A percentile compares a stretch with the other conserved stretches of the same genome.
Conservation (phyloP, 352 stramenopile genomes). For the Aphanomyces invadans region DNA sequence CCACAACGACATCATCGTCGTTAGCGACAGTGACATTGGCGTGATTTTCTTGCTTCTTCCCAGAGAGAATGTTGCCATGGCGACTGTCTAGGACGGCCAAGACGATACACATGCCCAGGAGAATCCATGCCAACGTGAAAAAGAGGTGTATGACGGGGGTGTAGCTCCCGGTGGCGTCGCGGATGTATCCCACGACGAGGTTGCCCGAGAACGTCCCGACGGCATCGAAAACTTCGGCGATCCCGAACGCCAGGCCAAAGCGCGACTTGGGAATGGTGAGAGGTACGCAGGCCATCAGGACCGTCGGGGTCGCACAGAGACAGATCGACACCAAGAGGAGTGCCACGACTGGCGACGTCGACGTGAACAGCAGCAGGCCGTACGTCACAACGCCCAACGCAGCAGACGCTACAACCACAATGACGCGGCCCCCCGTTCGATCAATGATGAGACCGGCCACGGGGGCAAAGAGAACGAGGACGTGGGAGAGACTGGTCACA, state of each 20-base stretch:
- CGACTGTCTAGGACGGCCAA: not conserved
- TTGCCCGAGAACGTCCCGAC: constrained; percentile 25
- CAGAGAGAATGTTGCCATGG: not conserved
- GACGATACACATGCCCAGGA: constrained; percentile 17
- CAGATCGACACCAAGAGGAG: constrained; percentile 26
- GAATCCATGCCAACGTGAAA: constrained; percentile 20
- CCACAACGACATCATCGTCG: constrained; percentile 5
- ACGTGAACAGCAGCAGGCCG: constrained; percentile 24
- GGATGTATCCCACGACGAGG: constrained; percentile 28
- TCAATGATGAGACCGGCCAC: constrained; percentile 34
- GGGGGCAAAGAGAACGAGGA: constrained; percentile 30
- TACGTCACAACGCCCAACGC: constrained; percentile 22
- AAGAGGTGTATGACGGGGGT: constrained; percentile 41
- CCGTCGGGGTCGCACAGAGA: constrained; percentile 24
- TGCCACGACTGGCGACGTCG: constrained; percentile 17
- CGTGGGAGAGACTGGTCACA: constrained; percentile 25
- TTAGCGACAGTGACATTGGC: not conserved
- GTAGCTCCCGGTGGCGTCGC: constrained; percentile 27
- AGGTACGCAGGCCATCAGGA: constrained; percentile 28
- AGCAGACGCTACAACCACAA: constrained; percentile 24
- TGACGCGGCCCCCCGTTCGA: constrained; percentile 31
- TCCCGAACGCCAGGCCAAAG: constrained; percentile 29
- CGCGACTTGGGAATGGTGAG: constrained; percentile 24
- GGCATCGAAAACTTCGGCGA: constrained; percentile 27
- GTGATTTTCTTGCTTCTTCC: not conserved